These are phyloP conservation scores for Chloranthus sessilifolius DNA, from an alignment of 164 flowering plant genomes.

Conservation along the genomic window DNA sequence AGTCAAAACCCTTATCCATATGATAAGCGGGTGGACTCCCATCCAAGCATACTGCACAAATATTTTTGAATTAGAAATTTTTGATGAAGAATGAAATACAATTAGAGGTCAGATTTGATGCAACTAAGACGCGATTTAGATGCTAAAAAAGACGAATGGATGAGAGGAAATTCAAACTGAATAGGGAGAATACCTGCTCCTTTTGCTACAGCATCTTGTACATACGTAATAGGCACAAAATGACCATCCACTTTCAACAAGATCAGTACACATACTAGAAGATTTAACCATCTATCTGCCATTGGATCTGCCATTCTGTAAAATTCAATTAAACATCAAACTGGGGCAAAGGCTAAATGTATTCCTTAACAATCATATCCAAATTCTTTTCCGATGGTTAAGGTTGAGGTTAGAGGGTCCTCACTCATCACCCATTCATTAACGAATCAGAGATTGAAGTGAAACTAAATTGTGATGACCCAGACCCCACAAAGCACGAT, in stretches of 20 bases:
- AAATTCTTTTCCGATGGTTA: too few relatives aligned
- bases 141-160: background rate
- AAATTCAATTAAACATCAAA: background rate
- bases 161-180: background rate
- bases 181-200: slow-evolving; percentile 7
- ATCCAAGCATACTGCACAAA: slow-evolving; percentile 25
- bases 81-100: too few relatives aligned
- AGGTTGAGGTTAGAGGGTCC: too few relatives aligned
- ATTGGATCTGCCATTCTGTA: slow-evolving; percentile 4
- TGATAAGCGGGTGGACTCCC: slow-evolving; percentile 27
- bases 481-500: too few relatives aligned
- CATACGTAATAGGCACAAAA: slow-evolving; percentile 9
- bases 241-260: slow-evolving; percentile 4
- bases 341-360: too few relatives aligned
- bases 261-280: slow-evolving; percentile 3
- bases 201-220: slow-evolving; percentile 9
- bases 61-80: too few relatives aligned
- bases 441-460: too few relatives aligned
- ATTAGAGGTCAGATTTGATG: background rate
- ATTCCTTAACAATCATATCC: too few relatives aligned
- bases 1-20: slow-evolving; percentile 15
- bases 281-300: background rate
- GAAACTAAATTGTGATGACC: too few relatives aligned
- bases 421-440: too few relatives aligned
- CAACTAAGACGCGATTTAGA: background rate